These are phyloP conservation scores for Citrus sinensis DNA, from an alignment of 345 rosid species.

Conservation along the genomic window DVS_A1.0 CM039163.1:11346001-11346500, in stretches of 20 bases:
- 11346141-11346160: conserved; percentile 48
- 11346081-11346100: conserved; percentile 98
- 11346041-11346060: conserved; percentile 83
- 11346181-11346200: not conserved
- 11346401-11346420: not conserved
- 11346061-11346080: conserved; percentile 89
- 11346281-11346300: conserved; percentile 78
- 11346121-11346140: conserved; percentile 82
- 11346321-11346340: conserved; percentile 77
- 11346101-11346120: conserved; percentile 62
- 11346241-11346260: conserved; percentile 57
- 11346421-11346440: conserved; percentile 2
- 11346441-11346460: conserved; percentile 6
- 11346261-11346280: conserved; percentile 63
- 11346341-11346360: conserved; percentile 90
- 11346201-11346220: not conserved
- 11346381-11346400: not conserved
- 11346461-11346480: conserved; percentile 77
- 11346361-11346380: not conserved
- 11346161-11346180: not conserved
- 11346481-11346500: conserved; percentile 53
- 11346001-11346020: conserved; percentile 81
- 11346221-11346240: conserved; percentile 5
- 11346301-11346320: conserved; percentile 69
- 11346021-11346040: conserved; percentile 88